Base-by-base conservation (phyloP, 305 asterid genomes). In the Fraxinus latifolia region DNA sequence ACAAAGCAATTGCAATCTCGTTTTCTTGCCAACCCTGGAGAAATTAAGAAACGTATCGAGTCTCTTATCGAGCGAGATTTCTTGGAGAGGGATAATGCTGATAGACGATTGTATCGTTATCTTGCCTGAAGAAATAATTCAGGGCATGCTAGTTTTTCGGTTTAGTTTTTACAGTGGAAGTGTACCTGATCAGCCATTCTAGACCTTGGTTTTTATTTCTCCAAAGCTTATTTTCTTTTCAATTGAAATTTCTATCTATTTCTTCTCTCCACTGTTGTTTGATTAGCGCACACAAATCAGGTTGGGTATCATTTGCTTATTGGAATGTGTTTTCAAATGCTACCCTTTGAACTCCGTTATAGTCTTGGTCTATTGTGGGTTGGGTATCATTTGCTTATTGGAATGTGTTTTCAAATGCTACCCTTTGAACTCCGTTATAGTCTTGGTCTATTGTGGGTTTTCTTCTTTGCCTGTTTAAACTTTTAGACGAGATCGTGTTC, bases 51-150 rank as follows among this genome's bases (percentile, higher is more conserved):
- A 79, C 86, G 93, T 47, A 90, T 90, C 2, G 91, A 90, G 84
- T 87, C 91, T 55, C 91, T 90, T 42, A 90, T 90, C 4, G 93
- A 90, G 78, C 82, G 91, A 25, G 93, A 90, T 17, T 90, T 87
- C 86, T 82, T 90, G 90, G 93, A 90, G 83, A 85, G 93, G 88
- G 93, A 90, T 60, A 83, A 84, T 15, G 32, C 74, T 0, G 89
- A 88, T 65, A 85, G 90, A 25, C 29, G 86, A 36, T 77, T 86
- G 80, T 90, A 87, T 53, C 87, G 85, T 6, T 87, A 85, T 78
- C 83, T 88, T 11, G 90, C 93, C n/a, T 86, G 87, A 89, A 37
- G 78, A 50, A 72, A 39, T 82, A 27, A 70, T 70, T 70, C 8
- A 14, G 42, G 21, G 75, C 42, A 70, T 31, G 6, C 21, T 31